phyloP scores from a whole-genome alignment of 2,329 filamentous ascomycete genomes.

The Rachicladosporium sp. region DNA sequence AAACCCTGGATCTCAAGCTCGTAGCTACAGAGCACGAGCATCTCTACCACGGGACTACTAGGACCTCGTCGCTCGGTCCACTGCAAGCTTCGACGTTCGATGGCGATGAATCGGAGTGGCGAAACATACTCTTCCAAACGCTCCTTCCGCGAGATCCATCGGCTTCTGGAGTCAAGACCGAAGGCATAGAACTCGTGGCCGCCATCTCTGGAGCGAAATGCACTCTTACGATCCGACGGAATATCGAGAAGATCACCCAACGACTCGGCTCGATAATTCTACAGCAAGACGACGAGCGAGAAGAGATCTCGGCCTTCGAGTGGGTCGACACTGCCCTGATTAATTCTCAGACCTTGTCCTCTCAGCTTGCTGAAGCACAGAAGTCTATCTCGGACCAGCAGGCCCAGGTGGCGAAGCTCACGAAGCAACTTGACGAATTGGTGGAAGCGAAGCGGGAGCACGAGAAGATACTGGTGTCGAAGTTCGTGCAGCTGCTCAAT shows the following conservation, averaged over 20 bases:
- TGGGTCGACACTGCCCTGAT: slow-evolving; percentile 53
- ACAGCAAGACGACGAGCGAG: slow-evolving; percentile 38
- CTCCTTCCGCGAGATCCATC: slow-evolving; percentile 36
- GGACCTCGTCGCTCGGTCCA: slow-evolving; percentile 42
- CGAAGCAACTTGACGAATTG: slow-evolving; percentile 53
- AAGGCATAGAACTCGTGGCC: slow-evolving; percentile 47
- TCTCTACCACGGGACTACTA: slow-evolving; percentile 49
- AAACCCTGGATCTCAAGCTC: slow-evolving; percentile 51
- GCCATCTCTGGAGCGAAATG: slow-evolving; percentile 41
- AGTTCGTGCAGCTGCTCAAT: slow-evolving; percentile 60
- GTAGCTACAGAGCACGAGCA: slow-evolving; percentile 55
- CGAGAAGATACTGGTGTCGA: slow-evolving; percentile 54
- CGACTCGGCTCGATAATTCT: slow-evolving; percentile 55
- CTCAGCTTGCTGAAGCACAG: slow-evolving; percentile 29
- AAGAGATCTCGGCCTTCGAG: slow-evolving; percentile 53
- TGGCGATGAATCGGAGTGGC: slow-evolving; percentile 55
- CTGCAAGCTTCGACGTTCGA: slow-evolving; percentile 43
- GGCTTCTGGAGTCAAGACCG: slow-evolving; percentile 25
- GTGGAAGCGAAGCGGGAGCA: slow-evolving; percentile 53
- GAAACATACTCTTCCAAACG: slow-evolving; percentile 44
- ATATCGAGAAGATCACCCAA: slow-evolving; percentile 58
- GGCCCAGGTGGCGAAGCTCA: slow-evolving; percentile 45
- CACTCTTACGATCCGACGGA: slow-evolving; percentile 52
- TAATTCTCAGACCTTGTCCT: too few species aligned
- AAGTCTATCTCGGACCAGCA: slow-evolving; percentile 35